Evolutionary conservation across 106 monocot genomes (phyloP), one percentile per base, ranked within the genome.

Genomic region (Ottelia alismoides): DNA sequence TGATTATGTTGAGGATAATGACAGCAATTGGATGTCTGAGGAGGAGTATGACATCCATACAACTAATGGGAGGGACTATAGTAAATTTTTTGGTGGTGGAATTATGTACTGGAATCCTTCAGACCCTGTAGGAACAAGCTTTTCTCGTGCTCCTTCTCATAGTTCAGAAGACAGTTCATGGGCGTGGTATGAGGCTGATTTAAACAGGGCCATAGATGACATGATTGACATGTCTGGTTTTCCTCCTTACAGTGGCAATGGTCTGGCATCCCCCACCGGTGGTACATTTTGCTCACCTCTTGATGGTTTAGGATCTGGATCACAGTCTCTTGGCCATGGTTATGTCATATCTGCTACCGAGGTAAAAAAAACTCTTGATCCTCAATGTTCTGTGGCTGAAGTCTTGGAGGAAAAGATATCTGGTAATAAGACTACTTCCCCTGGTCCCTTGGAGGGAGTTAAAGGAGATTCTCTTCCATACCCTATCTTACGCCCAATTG

Each of bases 51-150:
- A 90, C 46, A n/a, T 51, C 20, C 78, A 73, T 46, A 57, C 72
- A 49, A 44, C 61, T 59, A 58, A 70, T 60, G 85, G 76, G 47
- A 70, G 78, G 53, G 88, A 89, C 62, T 90, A 82, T 65, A 90
- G 83, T 71, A 73, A 98, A 65, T 76, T 77, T 72, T 98, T 98
- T 82, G 98, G 98, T 70, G 98, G 98, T 62, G 98, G 98, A 31
- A 68, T 86, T 18, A 98, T 98, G 98, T 98, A 98, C 62, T 98
- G 98, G 98, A 98, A 83, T 71, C 70, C 98, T 25, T 72, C 85
- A 61, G 98, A 98, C 54, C 60, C 85, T 75, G 74, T 66, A 52
- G 85, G 85, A 53, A 66, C 80, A 20, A 74, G 79, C 1, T 98
- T 84, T 67, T 94, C 93, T 58, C 77, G 73, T 20, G 76, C 93